A percentile compares a stretch with the other conserved stretches of the same genome.
phyloP scores from a whole-genome alignment of 2,329 filamentous ascomycete genomes.

The Colletotrichum endophyticum region DNA sequence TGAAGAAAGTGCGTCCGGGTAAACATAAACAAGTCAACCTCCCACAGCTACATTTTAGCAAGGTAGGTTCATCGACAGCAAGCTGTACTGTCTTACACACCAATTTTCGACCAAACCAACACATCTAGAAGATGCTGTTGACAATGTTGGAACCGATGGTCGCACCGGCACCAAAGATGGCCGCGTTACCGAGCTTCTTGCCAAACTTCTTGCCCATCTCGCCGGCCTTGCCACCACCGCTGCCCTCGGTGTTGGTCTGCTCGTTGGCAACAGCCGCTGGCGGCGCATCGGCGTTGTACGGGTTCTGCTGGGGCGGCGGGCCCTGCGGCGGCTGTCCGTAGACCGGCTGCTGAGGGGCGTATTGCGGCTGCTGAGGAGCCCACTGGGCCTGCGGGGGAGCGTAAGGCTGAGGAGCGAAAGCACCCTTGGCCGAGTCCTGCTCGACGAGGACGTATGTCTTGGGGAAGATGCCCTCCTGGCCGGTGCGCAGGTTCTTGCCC shows the following conservation, averaged over 20 bases:
- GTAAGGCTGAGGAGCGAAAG: slow-evolving; percentile 20
- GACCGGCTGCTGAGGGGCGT: slow-evolving; percentile 31
- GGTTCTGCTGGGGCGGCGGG: slow-evolving; percentile 58
- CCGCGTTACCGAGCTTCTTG: slow-evolving; percentile 82
- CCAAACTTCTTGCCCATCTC: slow-evolving; percentile 93
- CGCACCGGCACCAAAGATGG: slow-evolving; percentile 92
- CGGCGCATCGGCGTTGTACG: slow-evolving; percentile 74
- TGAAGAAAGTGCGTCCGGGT: not conserved
- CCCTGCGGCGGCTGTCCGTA: slow-evolving; percentile 47
- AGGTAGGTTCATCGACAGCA: not conserved
- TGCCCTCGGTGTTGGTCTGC: slow-evolving; percentile 42
- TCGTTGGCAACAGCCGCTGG: slow-evolving; percentile 74
- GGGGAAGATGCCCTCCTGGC: slow-evolving; percentile 93
- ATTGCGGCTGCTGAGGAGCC: slow-evolving; percentile 19
- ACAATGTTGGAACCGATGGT: slow-evolving; percentile 90
- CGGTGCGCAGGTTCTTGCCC: slow-evolving; percentile 83
- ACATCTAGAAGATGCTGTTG: slow-evolving; percentile 80
- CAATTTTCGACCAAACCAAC: not conserved
- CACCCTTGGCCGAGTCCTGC: slow-evolving; percentile 53
- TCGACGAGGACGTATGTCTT: slow-evolving; percentile 83
- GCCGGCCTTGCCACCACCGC: slow-evolving; percentile 66
- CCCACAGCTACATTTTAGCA: not conserved
- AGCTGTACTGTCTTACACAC: not conserved
- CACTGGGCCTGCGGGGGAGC: slow-evolving; percentile 28
- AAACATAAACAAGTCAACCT: not conserved